Conservation (phyloP, 208 protist genomes). For the Zelonia costaricensis region DNA sequence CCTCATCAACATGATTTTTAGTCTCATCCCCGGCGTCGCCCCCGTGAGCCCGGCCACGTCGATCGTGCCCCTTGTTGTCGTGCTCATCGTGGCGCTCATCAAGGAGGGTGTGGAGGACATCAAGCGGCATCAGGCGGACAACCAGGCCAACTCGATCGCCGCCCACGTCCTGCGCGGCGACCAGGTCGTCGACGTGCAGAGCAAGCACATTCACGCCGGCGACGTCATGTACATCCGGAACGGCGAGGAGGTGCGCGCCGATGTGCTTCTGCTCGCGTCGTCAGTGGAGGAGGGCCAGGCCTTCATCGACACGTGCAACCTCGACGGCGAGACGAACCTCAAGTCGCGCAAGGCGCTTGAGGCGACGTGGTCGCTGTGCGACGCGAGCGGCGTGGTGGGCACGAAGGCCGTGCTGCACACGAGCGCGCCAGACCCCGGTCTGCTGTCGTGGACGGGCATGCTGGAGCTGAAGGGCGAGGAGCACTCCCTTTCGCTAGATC, state of each 20-base stretch:
- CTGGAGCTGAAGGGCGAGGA: constrained; percentile 59
- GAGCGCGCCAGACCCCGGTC: constrained; percentile 55
- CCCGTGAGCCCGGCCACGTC: constrained; percentile 91
- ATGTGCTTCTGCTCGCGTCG: constrained; percentile 83
- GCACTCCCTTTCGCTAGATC: constrained; percentile 63
- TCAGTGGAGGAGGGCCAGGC: constrained; percentile 77
- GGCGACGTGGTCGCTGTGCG: constrained; percentile 53
- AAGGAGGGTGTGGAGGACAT: constrained; percentile 94
- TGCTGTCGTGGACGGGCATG: constrained; percentile 80
- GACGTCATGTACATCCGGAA: constrained; percentile 80
- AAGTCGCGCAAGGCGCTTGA: constrained; percentile 82
- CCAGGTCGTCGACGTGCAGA: constrained; percentile 45
- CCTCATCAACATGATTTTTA: constrained; percentile 92
- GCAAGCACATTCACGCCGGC: constrained; percentile 70
- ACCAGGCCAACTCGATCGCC: constrained; percentile 67
- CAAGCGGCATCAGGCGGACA: constrained; percentile 76
- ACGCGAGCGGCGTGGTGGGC: constrained; percentile 28
- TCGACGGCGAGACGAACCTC: constrained; percentile 91
- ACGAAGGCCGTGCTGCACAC: constrained; percentile 52
- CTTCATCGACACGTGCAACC: constrained; percentile 93
- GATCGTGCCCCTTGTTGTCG: constrained; percentile 89
- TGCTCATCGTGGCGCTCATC: constrained; percentile 85
- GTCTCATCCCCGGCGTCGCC: constrained; percentile 89
- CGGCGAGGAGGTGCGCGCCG: constrained; percentile 86
- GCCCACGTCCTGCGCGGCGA: constrained; percentile 60